A percentile compares a stretch with the other conserved stretches of the same genome.
phyloP scores from a whole-genome alignment of 1,139 yeast genomes.

The Sugiyamaella xylanicola region DNA sequence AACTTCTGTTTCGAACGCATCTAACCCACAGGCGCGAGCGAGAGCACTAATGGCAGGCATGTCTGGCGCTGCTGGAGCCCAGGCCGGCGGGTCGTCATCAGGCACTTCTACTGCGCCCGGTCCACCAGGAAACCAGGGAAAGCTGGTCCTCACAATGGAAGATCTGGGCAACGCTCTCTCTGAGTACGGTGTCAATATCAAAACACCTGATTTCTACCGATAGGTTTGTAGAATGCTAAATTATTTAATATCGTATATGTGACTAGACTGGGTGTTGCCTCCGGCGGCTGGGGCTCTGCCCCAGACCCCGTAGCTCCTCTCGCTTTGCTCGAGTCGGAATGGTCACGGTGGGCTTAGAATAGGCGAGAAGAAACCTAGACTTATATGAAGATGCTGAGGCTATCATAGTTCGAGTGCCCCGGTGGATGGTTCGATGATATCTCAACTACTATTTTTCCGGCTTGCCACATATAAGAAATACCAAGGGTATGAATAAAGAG shows the following conservation, averaged over 20 bases:
- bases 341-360: not conserved
- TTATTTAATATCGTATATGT: not conserved
- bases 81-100: conserved; percentile 21
- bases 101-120: conserved; percentile 25
- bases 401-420: not conserved
- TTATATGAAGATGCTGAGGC: no score
- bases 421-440: no score
- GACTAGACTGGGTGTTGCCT: not conserved
- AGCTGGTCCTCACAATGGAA: conserved; percentile 82
- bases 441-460: no score
- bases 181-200: conserved; percentile 90
- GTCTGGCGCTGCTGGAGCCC: conserved; percentile 24
- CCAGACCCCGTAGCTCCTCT: not conserved
- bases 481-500: no score
- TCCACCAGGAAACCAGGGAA: conserved; percentile 59
- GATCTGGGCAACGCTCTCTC: conserved; percentile 83
- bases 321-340: not conserved
- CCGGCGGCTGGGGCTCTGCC: conserved; percentile 1
- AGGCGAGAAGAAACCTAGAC: not conserved
- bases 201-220: conserved; percentile 91
- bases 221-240: conserved; percentile 34
- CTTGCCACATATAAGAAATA: no score
- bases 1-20: conserved; percentile 76
- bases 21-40: conserved; percentile 86
- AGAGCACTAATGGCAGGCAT: conserved; percentile 74